These are phyloP conservation scores for Suhomyces bribrorum DNA, from an alignment of 1,139 yeast species.

Conservation along the genomic window DNA sequence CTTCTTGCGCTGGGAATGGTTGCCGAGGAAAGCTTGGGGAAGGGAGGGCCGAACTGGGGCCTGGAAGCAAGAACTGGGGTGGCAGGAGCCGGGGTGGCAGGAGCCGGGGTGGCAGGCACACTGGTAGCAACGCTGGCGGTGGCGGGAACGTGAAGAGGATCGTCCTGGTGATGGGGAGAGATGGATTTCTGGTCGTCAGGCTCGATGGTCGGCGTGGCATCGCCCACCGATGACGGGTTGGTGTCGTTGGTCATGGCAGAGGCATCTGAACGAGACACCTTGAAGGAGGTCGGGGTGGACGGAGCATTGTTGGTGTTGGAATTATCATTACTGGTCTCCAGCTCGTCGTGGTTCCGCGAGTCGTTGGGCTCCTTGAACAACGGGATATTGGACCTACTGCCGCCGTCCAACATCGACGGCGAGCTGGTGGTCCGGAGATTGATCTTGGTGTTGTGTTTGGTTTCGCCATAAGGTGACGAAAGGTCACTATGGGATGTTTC, in stretches of 20 bases:
- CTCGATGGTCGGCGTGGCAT: constrained; percentile 7
- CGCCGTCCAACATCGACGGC: neutral
- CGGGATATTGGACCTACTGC: constrained; percentile 1
- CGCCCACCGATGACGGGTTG: constrained; percentile 31
- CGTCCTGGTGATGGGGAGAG: constrained; percentile 6
- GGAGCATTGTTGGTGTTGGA: constrained; percentile 19
- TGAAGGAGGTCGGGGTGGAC: constrained; percentile 38
- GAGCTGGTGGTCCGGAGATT: constrained; percentile 1
- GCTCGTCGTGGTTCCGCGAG: neutral
- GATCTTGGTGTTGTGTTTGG: constrained; percentile 6
- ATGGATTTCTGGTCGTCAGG: neutral
- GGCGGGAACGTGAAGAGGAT: constrained; percentile 9
- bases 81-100: constrained; percentile 19
- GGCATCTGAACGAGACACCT: constrained; percentile 26
- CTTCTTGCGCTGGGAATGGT: constrained; percentile 16
- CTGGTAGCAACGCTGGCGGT: no score
- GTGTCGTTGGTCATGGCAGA: constrained; percentile 35
- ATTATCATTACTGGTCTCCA: constrained; percentile 1
- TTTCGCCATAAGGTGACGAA: constrained; percentile 4
- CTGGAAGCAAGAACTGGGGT: constrained; percentile 1
- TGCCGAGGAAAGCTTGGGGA: neutral
- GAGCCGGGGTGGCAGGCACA: constrained; percentile 17
- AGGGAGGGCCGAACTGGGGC: neutral
- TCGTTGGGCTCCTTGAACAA: neutral
- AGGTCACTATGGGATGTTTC: constrained; percentile 9